Percentiles rank a stretch among this genome's conserved stretches.
Conservation (phyloP, 805 yeast genomes). For the Pichia exigua region DNA sequence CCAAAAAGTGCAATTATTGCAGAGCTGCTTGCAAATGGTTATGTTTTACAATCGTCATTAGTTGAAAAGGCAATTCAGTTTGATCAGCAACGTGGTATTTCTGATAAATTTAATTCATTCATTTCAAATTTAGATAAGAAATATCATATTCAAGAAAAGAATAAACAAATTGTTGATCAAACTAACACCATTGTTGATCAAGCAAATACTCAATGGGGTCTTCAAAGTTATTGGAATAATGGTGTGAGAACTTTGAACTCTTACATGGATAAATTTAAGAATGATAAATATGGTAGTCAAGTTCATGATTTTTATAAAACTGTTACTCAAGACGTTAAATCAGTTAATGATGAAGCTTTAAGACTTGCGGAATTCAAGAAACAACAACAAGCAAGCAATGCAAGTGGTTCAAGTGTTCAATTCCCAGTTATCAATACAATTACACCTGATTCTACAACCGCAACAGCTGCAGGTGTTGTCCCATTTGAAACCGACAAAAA, state of each 20-base stretch:
- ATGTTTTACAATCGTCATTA: constrained; percentile 53
- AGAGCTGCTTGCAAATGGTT: constrained; percentile 69
- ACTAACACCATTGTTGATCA: constrained; percentile 15
- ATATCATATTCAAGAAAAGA: constrained; percentile 53
- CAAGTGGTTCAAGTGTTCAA: background rate
- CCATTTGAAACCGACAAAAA: constrained; percentile 20
- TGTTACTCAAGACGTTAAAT: constrained; percentile 47
- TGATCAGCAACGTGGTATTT: constrained; percentile 58
- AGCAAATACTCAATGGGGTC: constrained; percentile 34
- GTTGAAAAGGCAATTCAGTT: constrained; percentile 53
- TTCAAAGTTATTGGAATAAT: constrained; percentile 33
- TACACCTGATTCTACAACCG: constrained; percentile 17
- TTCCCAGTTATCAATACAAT: constrained; percentile 15
- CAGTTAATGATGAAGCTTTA: constrained; percentile 68
- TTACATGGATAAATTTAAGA: constrained; percentile 40
- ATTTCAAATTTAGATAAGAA: constrained; percentile 47
- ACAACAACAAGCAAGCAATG: constrained; percentile 2
- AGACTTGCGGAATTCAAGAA: constrained; percentile 58
- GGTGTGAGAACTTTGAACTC: constrained; percentile 32
- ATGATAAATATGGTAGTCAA: constrained; percentile 46
- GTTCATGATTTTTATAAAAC: constrained; percentile 53
- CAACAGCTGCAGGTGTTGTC: constrained; percentile 18
- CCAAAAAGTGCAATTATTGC: constrained; percentile 72
- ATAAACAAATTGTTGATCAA: constrained; percentile 15
- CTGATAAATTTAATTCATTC: constrained; percentile 49